Evolutionary conservation across 2,329 filamentous ascomycete genomes (phyloP).

Genomic region (Penicillium sp.): DNA sequence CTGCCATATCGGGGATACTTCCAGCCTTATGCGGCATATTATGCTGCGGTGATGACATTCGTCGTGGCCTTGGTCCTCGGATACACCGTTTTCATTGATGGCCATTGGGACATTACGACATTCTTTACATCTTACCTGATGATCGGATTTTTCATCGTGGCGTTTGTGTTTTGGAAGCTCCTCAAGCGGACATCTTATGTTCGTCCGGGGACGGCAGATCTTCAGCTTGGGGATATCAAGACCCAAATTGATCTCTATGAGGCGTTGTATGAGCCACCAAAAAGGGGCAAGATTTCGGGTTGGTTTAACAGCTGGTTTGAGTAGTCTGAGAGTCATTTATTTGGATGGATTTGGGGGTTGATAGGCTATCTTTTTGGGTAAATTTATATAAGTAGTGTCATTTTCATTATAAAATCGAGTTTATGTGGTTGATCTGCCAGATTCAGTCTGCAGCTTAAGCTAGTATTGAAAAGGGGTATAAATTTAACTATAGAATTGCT

Average conservation of each 20-base stretch:
- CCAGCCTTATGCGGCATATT: constrained; percentile 74
- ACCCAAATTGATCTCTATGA: constrained; percentile 39
- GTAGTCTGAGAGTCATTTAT: constrained; percentile 12
- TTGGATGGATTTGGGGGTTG: neutral
- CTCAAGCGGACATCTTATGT: constrained; percentile 64
- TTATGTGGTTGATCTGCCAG: neutral
- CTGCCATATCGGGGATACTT: constrained; percentile 71
- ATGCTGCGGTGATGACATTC: constrained; percentile 65
- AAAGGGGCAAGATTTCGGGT: constrained; percentile 29
- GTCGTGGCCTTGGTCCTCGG: constrained; percentile 74
- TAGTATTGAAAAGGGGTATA: too few species aligned
- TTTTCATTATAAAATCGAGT: neutral
- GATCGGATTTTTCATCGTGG: constrained; percentile 67
- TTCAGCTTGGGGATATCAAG: constrained; percentile 43
- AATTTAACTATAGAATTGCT: too few species aligned
- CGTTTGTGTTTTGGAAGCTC: constrained; percentile 72
- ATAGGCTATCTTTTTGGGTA: neutral
- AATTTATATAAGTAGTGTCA: neutral
- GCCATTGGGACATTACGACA: constrained; percentile 65
- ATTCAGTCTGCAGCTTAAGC: neutral
- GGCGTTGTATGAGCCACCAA: constrained; percentile 19
- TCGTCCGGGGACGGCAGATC: constrained; percentile 62
- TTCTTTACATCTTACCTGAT: constrained; percentile 74
- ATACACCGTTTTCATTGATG: constrained; percentile 72
- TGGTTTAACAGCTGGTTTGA: constrained; percentile 31